Evolutionary conservation across 345 rosid species (phyloP).

Genomic region (Lumnitzera littorea): DNA sequence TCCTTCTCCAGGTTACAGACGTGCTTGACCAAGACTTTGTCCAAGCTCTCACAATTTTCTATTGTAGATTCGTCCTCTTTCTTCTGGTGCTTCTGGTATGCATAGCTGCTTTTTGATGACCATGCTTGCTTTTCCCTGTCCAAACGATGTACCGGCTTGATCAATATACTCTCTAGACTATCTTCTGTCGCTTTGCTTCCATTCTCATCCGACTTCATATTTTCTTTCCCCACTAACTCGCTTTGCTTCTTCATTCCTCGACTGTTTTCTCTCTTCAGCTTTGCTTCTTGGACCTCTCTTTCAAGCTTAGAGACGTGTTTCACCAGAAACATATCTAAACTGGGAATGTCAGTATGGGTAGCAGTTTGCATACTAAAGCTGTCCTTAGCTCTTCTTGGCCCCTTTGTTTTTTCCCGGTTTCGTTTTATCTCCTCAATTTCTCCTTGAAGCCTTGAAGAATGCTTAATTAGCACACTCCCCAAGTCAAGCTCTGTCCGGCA

Average conservation of each 20-base stretch:
- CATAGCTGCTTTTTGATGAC: constrained; percentile 25
- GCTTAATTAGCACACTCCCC: constrained; percentile 37
- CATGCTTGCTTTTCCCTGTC: constrained; percentile 45
- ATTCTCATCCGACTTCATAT: constrained; percentile 27
- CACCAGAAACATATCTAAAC: constrained; percentile 71
- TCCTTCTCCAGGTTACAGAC: constrained; percentile 70
- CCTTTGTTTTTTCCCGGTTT: constrained; percentile 20
- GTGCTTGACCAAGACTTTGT: constrained; percentile 77
- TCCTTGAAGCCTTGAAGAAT: constrained; percentile 37
- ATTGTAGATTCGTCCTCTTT: constrained; percentile 25
- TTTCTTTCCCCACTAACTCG: constrained; percentile 44
- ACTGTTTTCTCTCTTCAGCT: constrained; percentile 32
- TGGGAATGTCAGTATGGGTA: constrained; percentile 33
- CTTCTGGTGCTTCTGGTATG: constrained; percentile 22
- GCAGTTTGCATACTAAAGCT: constrained; percentile 7
- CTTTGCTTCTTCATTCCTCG: constrained; percentile 4
- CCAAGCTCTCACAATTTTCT: constrained; percentile 47
- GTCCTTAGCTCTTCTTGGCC: constrained; percentile 21
- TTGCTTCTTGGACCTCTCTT: constrained; percentile 79
- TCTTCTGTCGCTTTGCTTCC: constrained; percentile 19
- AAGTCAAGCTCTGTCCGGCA: constrained; percentile 26
- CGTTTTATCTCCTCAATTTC: constrained; percentile 31
- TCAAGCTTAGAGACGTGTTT: constrained; percentile 72
- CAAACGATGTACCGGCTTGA: constrained; percentile 43
- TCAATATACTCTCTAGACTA: constrained; percentile 52